Conservation (phyloP, 345 rosid genomes). For the Gossypium longicalyx region DNA sequence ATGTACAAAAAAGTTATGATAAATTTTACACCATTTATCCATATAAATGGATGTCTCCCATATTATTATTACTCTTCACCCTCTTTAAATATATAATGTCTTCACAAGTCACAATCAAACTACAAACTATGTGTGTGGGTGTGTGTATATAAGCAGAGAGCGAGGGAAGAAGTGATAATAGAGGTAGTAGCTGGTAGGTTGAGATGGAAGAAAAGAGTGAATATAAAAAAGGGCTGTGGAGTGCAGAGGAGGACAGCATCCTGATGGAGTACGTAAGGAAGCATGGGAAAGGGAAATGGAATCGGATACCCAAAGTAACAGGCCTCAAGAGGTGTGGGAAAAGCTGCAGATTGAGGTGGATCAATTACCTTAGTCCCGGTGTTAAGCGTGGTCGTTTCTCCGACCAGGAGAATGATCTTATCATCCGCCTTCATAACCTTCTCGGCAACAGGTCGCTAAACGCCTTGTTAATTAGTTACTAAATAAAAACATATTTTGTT, state of each 20-base stretch:
- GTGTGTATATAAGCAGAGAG: background rate
- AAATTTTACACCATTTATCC: too few species aligned
- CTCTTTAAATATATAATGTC: too few species aligned
- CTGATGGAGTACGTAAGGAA: slow-evolving; percentile 23
- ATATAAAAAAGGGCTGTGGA: slow-evolving; percentile 32
- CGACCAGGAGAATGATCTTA: slow-evolving; percentile 31
- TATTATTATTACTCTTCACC: too few species aligned
- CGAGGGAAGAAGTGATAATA: background rate
- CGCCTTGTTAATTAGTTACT: too few species aligned
- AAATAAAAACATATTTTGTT: too few species aligned
- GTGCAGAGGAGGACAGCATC: slow-evolving; percentile 29
- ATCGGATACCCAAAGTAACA: slow-evolving; percentile 29
- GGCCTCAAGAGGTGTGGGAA: slow-evolving; percentile 38
- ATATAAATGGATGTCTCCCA: too few species aligned
- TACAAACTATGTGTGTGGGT: too few species aligned
- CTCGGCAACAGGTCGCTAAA: slow-evolving; percentile 20
- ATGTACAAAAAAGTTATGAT: too few species aligned
- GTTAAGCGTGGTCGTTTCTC: slow-evolving; percentile 35
- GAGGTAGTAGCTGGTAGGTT: background rate
- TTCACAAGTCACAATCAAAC: too few species aligned
- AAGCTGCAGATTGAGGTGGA: slow-evolving; percentile 42
- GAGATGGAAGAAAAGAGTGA: slow-evolving; percentile 10
- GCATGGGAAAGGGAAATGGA: slow-evolving; percentile 34
- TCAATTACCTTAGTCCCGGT: slow-evolving; percentile 34
- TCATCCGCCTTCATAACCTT: slow-evolving; percentile 23